Conservation (phyloP, 1,284 basidiomycete genomes). For the Veloboletus limbatus region DNA sequence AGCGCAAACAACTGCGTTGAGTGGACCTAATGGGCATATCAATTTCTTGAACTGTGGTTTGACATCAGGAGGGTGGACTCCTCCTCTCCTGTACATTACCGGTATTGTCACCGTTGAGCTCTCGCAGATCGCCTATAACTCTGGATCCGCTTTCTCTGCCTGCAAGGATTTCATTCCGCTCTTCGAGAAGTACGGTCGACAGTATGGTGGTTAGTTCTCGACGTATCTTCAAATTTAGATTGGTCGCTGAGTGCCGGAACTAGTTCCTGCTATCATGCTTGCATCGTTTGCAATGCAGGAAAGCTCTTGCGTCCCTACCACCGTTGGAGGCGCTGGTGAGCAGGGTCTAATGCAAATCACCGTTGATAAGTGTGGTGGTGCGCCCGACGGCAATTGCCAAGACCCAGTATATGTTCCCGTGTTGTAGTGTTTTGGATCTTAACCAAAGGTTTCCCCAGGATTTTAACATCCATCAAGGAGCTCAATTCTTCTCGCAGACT, state of each 20-base stretch:
- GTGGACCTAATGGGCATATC: slow-evolving; percentile 72
- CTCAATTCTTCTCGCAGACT: slow-evolving; percentile 56
- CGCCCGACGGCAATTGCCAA: slow-evolving; percentile 62
- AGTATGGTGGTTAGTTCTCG: slow-evolving; percentile 43
- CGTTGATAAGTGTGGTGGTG: slow-evolving; percentile 70
- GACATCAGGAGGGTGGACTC: slow-evolving; percentile 56
- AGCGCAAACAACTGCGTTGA: slow-evolving; percentile 49
- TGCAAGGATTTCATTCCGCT: slow-evolving; percentile 55
- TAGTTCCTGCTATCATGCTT: slow-evolving; percentile 59
- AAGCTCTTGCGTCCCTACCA: slow-evolving; percentile 67
- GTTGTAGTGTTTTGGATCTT: not conserved
- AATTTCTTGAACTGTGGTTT: slow-evolving; percentile 82
- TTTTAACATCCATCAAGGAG: slow-evolving; percentile 66
- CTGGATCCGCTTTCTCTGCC: slow-evolving; percentile 57
- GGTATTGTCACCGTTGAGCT: slow-evolving; percentile 57
- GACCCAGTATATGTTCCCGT: slow-evolving; percentile 45
- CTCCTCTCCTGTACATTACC: slow-evolving; percentile 52
- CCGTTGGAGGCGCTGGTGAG: slow-evolving; percentile 76
- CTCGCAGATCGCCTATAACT: slow-evolving; percentile 44
- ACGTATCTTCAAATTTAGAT: not conserved
- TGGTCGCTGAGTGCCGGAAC: not conserved
- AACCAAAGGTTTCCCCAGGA: slow-evolving; percentile 40
- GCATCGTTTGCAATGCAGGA: slow-evolving; percentile 87
- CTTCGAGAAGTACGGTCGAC: slow-evolving; percentile 64
- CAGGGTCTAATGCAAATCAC: slow-evolving; percentile 87